Evolutionary conservation across 345 rosid species (phyloP), one percentile per base, ranked within the genome.

Genomic region (Microcos paniculata): DNA sequence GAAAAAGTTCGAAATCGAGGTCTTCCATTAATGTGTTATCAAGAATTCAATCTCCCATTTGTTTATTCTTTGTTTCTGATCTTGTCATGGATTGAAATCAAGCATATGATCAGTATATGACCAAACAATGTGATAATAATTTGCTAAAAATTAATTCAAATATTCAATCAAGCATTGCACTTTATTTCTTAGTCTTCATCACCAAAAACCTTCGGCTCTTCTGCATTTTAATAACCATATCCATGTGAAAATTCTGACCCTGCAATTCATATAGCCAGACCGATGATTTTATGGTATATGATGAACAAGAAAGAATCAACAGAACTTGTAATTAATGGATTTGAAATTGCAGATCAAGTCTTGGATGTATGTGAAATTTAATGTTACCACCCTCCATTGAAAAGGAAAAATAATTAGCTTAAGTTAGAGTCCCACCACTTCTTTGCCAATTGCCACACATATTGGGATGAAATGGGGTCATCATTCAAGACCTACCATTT

Each of bases 381-480:
- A n/a, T n/a, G n/a, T n/a, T n/a, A n/a, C n/a, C n/a, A n/a, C n/a
- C n/a, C n/a, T n/a, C n/a, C n/a, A n/a, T n/a, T n/a, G n/a, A 35
- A 35, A 62, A 62, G 10, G 13, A 10, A 19, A 62, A 30, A 7
- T 62, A 7, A 2, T 1, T 31, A 6, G 8, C 31, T 19, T 23
- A 61, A 61, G 11, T 23, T 23, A 23, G 23, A 35, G 6, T n/a
- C 12, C 13, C 23, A 21, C 31, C 23, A 23, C 23, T 59, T 33
- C 15, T 19, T 63, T 63, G 68, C 46, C 68, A 63, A 8, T 63
- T 63, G 68, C 46, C 68, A 63, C 48, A 63, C 68, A 35, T 26
- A 63, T 35, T 63, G 68, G 48, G 18, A 12, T 13, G 9, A 28
- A 5, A 28, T 59, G 15, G 35, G 18, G 26, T 45, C 7, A 66